phyloP scores from a whole-genome alignment of 805 yeast genomes.

The Starmerella scarabaei region DNA sequence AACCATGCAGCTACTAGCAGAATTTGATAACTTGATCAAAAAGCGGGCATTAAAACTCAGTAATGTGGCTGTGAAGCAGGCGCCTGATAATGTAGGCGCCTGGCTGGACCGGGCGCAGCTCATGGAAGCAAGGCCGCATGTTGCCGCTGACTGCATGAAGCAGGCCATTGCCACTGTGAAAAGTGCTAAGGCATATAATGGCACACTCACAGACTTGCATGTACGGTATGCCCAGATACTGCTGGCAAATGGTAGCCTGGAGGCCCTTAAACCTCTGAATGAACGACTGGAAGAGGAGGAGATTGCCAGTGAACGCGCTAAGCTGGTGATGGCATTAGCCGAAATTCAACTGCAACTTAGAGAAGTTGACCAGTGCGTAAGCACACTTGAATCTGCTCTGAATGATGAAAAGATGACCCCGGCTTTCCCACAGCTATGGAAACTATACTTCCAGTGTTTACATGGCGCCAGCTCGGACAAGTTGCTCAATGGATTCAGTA shows the following conservation, averaged over 20 bases:
- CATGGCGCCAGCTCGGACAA: no score
- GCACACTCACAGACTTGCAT: constrained; percentile 7
- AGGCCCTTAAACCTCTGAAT: neutral
- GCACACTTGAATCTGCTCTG: constrained; percentile 2
- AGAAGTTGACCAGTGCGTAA: neutral
- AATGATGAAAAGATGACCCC: neutral
- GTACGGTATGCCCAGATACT: constrained; percentile 11
- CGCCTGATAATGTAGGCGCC: constrained; percentile 44
- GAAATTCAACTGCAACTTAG: neutral
- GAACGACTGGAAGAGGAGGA: neutral
- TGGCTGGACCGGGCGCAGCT: constrained; percentile 57
- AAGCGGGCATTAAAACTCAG: constrained; percentile 45
- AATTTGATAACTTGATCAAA: constrained; percentile 32
- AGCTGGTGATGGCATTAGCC: constrained; percentile 7
- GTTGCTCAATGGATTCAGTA: constrained; percentile 10
- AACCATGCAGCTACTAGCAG: constrained; percentile 38
- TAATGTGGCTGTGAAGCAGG: constrained; percentile 53
- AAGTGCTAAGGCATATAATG: constrained; percentile 1
- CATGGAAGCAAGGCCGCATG: constrained; percentile 28
- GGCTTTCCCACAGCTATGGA: constrained; percentile 9
- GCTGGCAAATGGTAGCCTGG: constrained; percentile 9
- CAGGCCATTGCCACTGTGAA: constrained; percentile 54
- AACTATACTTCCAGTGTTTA: constrained; percentile 5
- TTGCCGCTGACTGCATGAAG: constrained; percentile 43
- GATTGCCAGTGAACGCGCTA: neutral